Conservation (phyloP, 768 basidiomycete species). For the Suillus lakei region DNA sequence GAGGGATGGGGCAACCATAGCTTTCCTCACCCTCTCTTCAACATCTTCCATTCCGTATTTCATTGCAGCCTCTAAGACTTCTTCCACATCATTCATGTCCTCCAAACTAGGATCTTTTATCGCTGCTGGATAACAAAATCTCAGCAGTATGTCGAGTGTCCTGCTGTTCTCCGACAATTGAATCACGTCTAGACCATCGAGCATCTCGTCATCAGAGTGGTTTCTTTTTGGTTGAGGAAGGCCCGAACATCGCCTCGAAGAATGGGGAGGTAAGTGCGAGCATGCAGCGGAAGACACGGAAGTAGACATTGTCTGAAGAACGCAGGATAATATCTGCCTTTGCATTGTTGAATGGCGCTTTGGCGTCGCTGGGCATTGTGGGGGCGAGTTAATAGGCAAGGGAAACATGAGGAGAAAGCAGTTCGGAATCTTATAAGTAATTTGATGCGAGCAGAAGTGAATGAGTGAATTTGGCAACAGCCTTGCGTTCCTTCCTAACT, state of each 20-base stretch:
- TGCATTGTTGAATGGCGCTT: conserved; percentile 49
- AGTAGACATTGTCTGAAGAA: conserved; percentile 48
- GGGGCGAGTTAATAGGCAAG: conserved; percentile 4
- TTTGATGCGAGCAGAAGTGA: neutral
- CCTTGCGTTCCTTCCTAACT: neutral
- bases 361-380: conserved; percentile 26
- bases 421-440: conserved; percentile 1
- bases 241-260: conserved; percentile 37
- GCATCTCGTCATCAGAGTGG: conserved; percentile 18
- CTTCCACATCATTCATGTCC: conserved; percentile 22
- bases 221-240: conserved; percentile 27
- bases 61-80: conserved; percentile 31
- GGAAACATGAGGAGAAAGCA: neutral
- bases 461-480: neutral
- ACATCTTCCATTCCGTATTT: conserved; percentile 38
- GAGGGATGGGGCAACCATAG: conserved; percentile 30
- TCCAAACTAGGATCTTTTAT: conserved; percentile 27
- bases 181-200: conserved; percentile 27
- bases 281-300: conserved; percentile 29
- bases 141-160: conserved; percentile 35
- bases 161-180: conserved; percentile 33
- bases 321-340: conserved; percentile 56
- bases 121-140: conserved; percentile 40
- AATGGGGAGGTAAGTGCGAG: conserved; percentile 34
- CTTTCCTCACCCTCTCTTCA: conserved; percentile 26